phyloP scores from a whole-genome alignment of 75 land plant genomes.

The Azolla pinnata region DNA sequence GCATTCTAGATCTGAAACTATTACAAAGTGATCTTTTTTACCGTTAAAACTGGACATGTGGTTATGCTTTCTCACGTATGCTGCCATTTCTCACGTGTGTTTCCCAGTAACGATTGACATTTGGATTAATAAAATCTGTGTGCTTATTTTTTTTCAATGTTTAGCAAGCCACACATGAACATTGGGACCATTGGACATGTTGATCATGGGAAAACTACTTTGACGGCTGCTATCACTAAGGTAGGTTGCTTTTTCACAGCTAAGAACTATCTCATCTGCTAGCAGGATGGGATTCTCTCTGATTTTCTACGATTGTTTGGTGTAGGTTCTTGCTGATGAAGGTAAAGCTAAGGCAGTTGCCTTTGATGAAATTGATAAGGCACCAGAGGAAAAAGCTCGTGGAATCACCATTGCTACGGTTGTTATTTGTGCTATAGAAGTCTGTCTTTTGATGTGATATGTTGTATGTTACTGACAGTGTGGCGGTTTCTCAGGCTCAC shows the following conservation, averaged over 20 bases:
- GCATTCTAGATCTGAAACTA: too few relatives aligned
- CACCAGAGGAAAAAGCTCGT: constrained; percentile 88
- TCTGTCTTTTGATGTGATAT: too few relatives aligned
- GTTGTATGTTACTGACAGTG: too few relatives aligned
- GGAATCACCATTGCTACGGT: constrained; percentile 97
- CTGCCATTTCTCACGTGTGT: too few relatives aligned
- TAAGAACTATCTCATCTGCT: not conserved
- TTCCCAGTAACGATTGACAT: too few relatives aligned
- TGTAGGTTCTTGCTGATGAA: constrained; percentile 75
- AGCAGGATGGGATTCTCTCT: not conserved
- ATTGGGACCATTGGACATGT: constrained; percentile 98
- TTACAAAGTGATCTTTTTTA: too few relatives aligned
- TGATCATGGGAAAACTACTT: constrained; percentile 95
- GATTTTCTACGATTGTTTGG: too few relatives aligned
- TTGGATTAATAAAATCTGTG: too few relatives aligned
- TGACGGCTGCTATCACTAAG: constrained; percentile 95
- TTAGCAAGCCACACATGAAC: constrained; percentile 97
- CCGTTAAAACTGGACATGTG: too few relatives aligned
- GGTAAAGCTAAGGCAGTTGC: constrained; percentile 92
- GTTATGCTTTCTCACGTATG: too few relatives aligned
- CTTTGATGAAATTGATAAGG: constrained; percentile 97
- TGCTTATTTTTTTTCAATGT: too few relatives aligned
- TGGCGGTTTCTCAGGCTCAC: constrained; percentile 77
- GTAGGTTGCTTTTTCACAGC: constrained; percentile 18
- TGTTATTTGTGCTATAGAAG: constrained; percentile 1